Percentiles rank a stretch among this genome's conserved stretches.
These are phyloP conservation scores for Phytopythium oedochilum DNA, from an alignment of 352 stramenopile genomes.

Conservation along the genomic window DNA sequence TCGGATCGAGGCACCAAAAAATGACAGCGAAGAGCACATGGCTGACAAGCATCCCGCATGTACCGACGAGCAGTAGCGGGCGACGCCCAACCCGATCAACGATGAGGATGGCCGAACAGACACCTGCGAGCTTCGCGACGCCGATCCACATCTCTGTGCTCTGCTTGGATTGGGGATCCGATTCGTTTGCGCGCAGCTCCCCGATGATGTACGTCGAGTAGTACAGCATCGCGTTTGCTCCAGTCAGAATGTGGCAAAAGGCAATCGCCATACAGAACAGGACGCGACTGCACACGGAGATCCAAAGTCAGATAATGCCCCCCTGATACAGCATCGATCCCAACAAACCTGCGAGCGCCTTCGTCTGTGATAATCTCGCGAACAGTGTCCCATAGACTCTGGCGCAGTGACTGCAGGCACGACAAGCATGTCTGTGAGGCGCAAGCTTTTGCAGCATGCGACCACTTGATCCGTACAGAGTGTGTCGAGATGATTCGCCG, in stretches of 20 bases:
- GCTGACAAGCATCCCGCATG: constrained; percentile 38
- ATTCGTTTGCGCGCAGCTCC: constrained; percentile 22
- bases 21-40: constrained; percentile 48
- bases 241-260: constrained; percentile 59
- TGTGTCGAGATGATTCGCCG: constrained; percentile 23
- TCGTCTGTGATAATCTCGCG: constrained; percentile 30
- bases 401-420: constrained; percentile 10
- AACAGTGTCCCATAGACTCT: constrained; percentile 28
- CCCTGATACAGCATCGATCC: background rate
- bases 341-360: constrained; percentile 27
- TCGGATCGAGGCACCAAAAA: constrained; percentile 36
- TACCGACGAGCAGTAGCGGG: constrained; percentile 51
- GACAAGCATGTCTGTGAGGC: background rate
- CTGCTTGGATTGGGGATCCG: constrained; percentile 12
- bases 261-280: constrained; percentile 54
- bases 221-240: constrained; percentile 76
- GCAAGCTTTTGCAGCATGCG: background rate
- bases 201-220: constrained; percentile 75
- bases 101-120: constrained; percentile 46
- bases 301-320: background rate
- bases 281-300: constrained; percentile 27
- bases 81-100: constrained; percentile 61
- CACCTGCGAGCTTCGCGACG: constrained; percentile 56
- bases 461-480: constrained; percentile 4
- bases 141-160: constrained; percentile 61